These are phyloP conservation scores for Coemansia sp. DNA, from an alignment of 192 early-diverging fungal species.

Conservation along the genomic window DNA sequence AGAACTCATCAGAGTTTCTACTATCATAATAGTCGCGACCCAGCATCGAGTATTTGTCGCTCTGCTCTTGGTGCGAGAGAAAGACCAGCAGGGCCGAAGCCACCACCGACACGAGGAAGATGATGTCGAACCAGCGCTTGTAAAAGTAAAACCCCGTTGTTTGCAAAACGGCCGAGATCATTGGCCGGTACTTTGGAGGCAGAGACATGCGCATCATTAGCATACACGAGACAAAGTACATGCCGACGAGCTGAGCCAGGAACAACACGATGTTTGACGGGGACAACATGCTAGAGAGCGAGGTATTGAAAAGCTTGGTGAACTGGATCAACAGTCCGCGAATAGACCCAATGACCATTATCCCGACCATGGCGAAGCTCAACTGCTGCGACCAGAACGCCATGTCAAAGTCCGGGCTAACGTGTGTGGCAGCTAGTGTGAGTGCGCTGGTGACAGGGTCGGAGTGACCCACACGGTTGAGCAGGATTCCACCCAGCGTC, in stretches of 20 bases:
- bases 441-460: conserved; percentile 84
- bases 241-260: conserved; percentile 86
- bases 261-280: conserved; percentile 76
- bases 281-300: conserved; percentile 67
- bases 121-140: conserved; percentile 92
- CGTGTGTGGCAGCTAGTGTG: conserved; percentile 66
- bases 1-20: conserved; percentile 32
- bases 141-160: conserved; percentile 89
- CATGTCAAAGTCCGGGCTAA: conserved; percentile 70
- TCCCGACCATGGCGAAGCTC: conserved; percentile 87
- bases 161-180: conserved; percentile 78
- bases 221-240: conserved; percentile 90
- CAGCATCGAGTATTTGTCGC: conserved; percentile 54
- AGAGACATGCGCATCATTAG: conserved; percentile 91
- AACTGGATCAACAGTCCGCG: conserved; percentile 85
- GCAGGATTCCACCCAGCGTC: conserved; percentile 77
- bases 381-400: conserved; percentile 88
- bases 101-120: conserved; percentile 82
- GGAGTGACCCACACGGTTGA: conserved; percentile 68
- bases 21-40: conserved; percentile 46
- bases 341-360: conserved; percentile 88
- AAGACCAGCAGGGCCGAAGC: conserved; percentile 72
- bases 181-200: conserved; percentile 78
- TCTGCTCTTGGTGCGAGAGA: conserved; percentile 63
- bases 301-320: conserved; percentile 71